phyloP scores from a whole-genome alignment of 495 filamentous ascomycete species.

The Pyronema omphalodes region DNA sequence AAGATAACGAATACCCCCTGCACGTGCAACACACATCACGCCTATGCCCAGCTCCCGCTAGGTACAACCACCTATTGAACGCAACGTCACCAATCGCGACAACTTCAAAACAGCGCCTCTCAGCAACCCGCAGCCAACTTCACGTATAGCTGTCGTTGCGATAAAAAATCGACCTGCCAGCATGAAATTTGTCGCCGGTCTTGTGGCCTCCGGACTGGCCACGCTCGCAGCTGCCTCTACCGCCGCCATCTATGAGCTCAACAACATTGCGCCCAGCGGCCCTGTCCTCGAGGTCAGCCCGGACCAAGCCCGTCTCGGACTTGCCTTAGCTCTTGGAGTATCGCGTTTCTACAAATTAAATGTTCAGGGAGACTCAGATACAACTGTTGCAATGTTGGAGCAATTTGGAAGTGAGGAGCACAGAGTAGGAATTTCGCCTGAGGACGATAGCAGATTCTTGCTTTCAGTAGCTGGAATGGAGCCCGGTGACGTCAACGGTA shows the following conservation, averaged over 20 bases:
- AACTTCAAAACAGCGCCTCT: not conserved
- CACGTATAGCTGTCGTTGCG: not conserved
- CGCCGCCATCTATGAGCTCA: slow-evolving; percentile 6
- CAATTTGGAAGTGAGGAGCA: not conserved
- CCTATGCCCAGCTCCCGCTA: no score
- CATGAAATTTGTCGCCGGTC: slow-evolving; percentile 15
- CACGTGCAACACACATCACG: no score
- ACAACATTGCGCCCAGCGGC: not conserved
- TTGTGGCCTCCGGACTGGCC: slow-evolving; percentile 15
- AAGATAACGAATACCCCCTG: no score
- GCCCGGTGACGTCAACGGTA: not conserved
- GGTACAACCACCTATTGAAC: not conserved
- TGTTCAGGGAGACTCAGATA: slow-evolving; percentile 7
- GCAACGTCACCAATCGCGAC: slow-evolving; percentile 9
- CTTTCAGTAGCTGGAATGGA: slow-evolving; percentile 17
- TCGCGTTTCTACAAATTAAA: slow-evolving; percentile 14
- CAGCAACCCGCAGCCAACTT: not conserved
- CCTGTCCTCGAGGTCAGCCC: slow-evolving; percentile 11
- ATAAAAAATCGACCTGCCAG: not conserved
- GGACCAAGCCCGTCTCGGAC: slow-evolving; percentile 16
- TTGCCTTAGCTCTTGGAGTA: slow-evolving; percentile 18
- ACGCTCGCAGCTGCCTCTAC: slow-evolving; percentile 8
- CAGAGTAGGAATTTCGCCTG: slow-evolving; percentile 4
- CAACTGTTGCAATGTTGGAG: slow-evolving; percentile 3
- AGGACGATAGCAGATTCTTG: slow-evolving; percentile 10